Evolutionary conservation across 805 yeast species (phyloP).

Genomic region (Candida mattraensis): DNA sequence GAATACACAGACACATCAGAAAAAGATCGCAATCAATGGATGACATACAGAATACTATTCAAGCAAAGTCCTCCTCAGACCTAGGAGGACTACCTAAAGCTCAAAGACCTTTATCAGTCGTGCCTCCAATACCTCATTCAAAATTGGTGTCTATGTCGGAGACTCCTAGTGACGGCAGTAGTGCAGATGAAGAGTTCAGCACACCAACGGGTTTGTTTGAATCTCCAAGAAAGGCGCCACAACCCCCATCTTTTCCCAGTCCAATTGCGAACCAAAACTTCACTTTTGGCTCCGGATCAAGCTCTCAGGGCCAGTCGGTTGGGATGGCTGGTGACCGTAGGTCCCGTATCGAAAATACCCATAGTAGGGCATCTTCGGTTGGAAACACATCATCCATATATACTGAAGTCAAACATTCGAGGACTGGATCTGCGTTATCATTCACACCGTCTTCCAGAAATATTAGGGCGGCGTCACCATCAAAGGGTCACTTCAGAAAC

Average conservation of each 20-base stretch:
- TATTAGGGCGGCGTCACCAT: conserved; percentile 22
- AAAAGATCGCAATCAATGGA: conserved; percentile 54
- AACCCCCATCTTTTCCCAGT: conserved; percentile 49
- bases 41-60: conserved; percentile 28
- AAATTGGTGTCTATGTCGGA: conserved; percentile 1
- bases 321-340: conserved; percentile 10
- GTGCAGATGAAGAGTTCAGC: conserved; percentile 15
- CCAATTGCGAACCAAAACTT: conserved; percentile 25
- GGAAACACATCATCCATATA: conserved; percentile 43
- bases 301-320: too few relatives aligned
- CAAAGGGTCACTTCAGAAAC: conserved; percentile 41
- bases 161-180: conserved; percentile 16
- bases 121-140: conserved; percentile 19
- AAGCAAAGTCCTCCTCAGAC: conserved; percentile 3
- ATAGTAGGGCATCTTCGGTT: conserved; percentile 30
- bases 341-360: conserved; percentile 17
- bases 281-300: too few relatives aligned
- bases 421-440: conserved; percentile 37
- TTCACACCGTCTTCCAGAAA: conserved; percentile 20
- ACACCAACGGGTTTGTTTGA: conserved; percentile 39
- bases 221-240: conserved; percentile 75
- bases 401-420: conserved; percentile 36
- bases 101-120: conserved; percentile 22
- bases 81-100: conserved; percentile 7
- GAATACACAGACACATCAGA: conserved; percentile 39